Percentiles rank a stretch among this genome's conserved stretches.
Conservation (phyloP, 2,329 filamentous ascomycete species). For the Clarireedia homoeocarpa region DNA sequence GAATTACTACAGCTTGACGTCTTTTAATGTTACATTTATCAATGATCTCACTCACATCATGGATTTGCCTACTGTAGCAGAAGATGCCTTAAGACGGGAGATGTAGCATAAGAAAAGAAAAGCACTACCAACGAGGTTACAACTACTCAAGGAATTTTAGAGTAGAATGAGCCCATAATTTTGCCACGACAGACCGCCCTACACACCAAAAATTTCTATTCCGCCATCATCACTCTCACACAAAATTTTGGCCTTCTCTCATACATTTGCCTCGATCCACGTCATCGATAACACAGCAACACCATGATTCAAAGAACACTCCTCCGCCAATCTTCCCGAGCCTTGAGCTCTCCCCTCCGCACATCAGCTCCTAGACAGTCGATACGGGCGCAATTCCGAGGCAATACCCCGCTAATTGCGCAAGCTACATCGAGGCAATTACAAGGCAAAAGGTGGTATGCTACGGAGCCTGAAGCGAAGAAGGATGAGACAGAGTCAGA, state of each 20-base stretch:
- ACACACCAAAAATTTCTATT: conserved; percentile 10
- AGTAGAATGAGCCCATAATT: background rate
- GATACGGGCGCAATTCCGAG: conserved; percentile 14
- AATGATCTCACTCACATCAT: too few relatives aligned
- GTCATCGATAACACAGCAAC: conserved; percentile 14
- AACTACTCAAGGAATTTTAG: background rate
- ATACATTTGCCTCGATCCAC: background rate
- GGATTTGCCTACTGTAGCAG: too few relatives aligned
- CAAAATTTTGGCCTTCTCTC: background rate
- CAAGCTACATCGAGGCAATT: conserved; percentile 6
- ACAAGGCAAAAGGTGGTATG: conserved; percentile 24
- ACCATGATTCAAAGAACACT: conserved; percentile 44
- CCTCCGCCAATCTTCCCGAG: conserved; percentile 37
- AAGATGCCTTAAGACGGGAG: too few relatives aligned
- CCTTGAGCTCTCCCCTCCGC: conserved; percentile 30
- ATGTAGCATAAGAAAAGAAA: too few relatives aligned
- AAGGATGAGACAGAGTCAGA: conserved; percentile 33
- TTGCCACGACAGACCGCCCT: background rate
- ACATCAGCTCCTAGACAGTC: conserved; percentile 19
- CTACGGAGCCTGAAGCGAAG: conserved; percentile 37
- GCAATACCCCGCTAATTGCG: conserved; percentile 5
- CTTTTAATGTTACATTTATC: too few relatives aligned
- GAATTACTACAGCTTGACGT: too few relatives aligned
- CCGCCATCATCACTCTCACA: conserved; percentile 12
- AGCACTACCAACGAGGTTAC: too few relatives aligned